Evolutionary conservation across 129 eudicot genomes (phyloP).

Genomic region (Gnaphalium uliginosum): DNA sequence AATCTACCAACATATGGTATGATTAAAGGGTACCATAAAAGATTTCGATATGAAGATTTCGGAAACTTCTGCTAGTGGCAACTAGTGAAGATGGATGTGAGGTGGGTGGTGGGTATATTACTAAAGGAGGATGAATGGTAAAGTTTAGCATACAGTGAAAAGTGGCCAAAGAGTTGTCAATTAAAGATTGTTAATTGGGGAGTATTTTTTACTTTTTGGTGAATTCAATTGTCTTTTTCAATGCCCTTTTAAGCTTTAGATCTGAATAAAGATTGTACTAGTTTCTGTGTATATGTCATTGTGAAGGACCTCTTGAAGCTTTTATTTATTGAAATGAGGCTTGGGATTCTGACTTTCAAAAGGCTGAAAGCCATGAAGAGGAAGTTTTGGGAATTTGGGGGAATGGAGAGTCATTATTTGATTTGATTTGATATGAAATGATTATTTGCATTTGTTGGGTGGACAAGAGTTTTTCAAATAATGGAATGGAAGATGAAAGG

Average conservation of each 20-base stretch:
- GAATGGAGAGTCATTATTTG: constrained; percentile 40
- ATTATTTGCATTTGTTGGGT: constrained; percentile 33
- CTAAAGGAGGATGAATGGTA: constrained; percentile 28
- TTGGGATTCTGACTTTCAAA: constrained; percentile 44
- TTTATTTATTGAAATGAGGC: constrained; percentile 27
- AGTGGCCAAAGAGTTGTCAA: constrained; percentile 25
- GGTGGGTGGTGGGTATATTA: constrained; percentile 10
- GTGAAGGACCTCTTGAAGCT: constrained; percentile 38
- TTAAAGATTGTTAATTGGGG: constrained; percentile 30
- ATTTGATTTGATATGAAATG: constrained; percentile 30
- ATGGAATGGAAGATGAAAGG: constrained; percentile 23
- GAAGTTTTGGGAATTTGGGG: constrained; percentile 42
- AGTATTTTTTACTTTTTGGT: constrained; percentile 23
- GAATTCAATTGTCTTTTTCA: constrained; percentile 39
- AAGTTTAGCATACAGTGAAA: constrained; percentile 45
- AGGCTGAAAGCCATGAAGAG: constrained; percentile 48
- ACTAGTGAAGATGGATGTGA: constrained; percentile 42
- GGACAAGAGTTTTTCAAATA: constrained; percentile 33
- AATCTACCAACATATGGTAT: constrained; percentile 51
- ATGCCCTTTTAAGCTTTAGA: constrained; percentile 40
- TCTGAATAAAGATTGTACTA: constrained; percentile 43
- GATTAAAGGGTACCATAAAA: constrained; percentile 34
- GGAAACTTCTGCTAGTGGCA: constrained; percentile 37
- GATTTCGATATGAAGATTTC: constrained; percentile 33
- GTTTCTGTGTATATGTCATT: constrained; percentile 32